Percentiles rank a stretch among this genome's conserved stretches.
phyloP scores from a whole-genome alignment of 2,329 filamentous ascomycete species.

The Escovopsis sp. region DNA sequence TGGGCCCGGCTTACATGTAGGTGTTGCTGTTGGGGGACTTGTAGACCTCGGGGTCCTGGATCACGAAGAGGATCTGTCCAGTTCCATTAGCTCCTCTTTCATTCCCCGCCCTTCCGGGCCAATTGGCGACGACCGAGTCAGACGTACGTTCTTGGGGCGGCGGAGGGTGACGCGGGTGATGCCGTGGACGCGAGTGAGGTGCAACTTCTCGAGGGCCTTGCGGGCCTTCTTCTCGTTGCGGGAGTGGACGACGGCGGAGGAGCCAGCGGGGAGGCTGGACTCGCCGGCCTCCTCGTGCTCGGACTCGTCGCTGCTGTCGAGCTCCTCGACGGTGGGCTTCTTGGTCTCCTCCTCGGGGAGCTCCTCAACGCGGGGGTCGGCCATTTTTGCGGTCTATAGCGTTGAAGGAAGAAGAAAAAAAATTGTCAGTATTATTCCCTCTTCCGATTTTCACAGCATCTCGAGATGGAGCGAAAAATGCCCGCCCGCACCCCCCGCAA shows the following conservation, averaged over 20 bases:
- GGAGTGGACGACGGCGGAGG: constrained; percentile 83
- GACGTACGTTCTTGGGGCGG: constrained; percentile 95
- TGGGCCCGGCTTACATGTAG: constrained; percentile 66
- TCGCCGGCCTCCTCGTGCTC: constrained; percentile 76
- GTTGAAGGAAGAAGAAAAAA: neutral
- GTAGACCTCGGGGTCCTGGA: constrained; percentile 99
- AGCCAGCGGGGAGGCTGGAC: constrained; percentile 64
- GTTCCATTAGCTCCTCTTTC: constrained; percentile 10
- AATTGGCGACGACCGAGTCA: too few relatives aligned
- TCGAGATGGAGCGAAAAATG: constrained; percentile 7
- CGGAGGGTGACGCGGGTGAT: constrained; percentile 97
- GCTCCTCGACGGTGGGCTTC: constrained; percentile 66
- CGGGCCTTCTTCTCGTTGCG: constrained; percentile 99
- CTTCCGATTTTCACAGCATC: neutral
- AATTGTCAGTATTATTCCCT: constrained; percentile 11
- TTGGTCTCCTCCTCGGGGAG: constrained; percentile 80
- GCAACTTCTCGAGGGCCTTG: constrained; percentile 98
- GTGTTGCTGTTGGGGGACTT: constrained; percentile 99
- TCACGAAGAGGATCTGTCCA: constrained; percentile 88
- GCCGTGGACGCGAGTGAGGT: constrained; percentile 87
- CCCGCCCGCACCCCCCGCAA: neutral
- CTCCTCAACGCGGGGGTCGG: constrained; percentile 96
- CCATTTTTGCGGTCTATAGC: constrained; percentile 51
- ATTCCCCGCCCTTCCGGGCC: neutral
- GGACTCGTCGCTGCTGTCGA: constrained; percentile 58